Percentiles rank a stretch among this genome's conserved stretches.
Evolutionary conservation across 2,329 filamentous ascomycete species (phyloP).

Genomic region (Paracoccidioides lutzii): DNA sequence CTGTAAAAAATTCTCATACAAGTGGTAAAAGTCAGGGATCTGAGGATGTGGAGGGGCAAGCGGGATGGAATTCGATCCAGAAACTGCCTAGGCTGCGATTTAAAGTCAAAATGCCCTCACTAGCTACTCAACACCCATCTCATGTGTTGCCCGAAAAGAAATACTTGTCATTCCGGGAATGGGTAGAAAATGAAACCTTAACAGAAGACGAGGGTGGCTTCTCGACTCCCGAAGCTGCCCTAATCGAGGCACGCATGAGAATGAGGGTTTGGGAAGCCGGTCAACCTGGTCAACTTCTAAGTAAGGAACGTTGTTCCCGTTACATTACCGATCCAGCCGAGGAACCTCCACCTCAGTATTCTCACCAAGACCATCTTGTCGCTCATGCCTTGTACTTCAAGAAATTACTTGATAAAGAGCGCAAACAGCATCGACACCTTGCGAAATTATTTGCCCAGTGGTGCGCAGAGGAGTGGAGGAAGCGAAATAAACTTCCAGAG

Average conservation of each 20-base stretch:
- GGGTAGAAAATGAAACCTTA: constrained; percentile 44
- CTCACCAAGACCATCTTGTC: constrained; percentile 74
- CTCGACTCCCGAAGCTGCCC: constrained; percentile 47
- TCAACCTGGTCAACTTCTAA: constrained; percentile 62
- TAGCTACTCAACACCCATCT: constrained; percentile 39
- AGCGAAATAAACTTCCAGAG: constrained; percentile 41
- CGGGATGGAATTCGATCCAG: constrained; percentile 7
- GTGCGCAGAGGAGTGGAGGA: constrained; percentile 32
- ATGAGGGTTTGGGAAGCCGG: constrained; percentile 58
- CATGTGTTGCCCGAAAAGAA: constrained; percentile 36
- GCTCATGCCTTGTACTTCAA: constrained; percentile 70
- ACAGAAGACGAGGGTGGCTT: constrained; percentile 32
- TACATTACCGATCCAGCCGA: constrained; percentile 61
- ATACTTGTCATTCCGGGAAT: constrained; percentile 47
- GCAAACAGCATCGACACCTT: constrained; percentile 58
- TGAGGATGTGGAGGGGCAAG: constrained; percentile 13
- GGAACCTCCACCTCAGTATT: constrained; percentile 66
- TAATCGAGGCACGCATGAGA: constrained; percentile 57
- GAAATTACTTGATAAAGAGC: constrained; percentile 66
- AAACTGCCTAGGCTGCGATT: constrained; percentile 31
- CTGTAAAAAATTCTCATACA: background rate
- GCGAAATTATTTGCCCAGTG: constrained; percentile 63
- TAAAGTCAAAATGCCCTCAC: constrained; percentile 39
- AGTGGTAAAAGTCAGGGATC: background rate
- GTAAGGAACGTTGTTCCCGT: constrained; percentile 53